Base-by-base conservation (phyloP, 2,329 filamentous ascomycete genomes). In the Davidsoniella eucalypti region DNA sequence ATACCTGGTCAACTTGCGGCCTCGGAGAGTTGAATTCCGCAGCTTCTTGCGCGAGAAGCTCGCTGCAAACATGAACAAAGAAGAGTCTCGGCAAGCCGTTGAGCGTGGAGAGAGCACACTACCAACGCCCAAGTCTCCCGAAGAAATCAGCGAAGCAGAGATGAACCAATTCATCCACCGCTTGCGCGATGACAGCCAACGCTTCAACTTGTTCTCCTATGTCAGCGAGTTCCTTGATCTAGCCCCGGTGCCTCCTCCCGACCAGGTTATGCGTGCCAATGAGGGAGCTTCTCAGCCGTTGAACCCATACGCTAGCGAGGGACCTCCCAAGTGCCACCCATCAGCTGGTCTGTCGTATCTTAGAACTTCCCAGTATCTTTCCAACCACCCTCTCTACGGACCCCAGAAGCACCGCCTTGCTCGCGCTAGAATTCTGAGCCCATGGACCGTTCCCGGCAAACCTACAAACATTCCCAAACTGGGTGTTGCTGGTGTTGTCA, bases 141-240 rank as follows among this genome's bases (percentile, higher is more conserved):
- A 44, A 8, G 61, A 72, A 1, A 66, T 81, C 52, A 68, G 69
- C 0, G 70, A 76, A 8, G 63, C 64, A 7, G 66, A 76, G 55
- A 63, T 80, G 38, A 65, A 64, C 3, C 65, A 71, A 16, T 75
- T 73, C 57, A 59, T 80, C 53, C 71, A 71, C 52, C 61, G 62
- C 41, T 62, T 80, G 49, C 75, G 78, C 33, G 58, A 66, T 51
- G 49, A 54, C 33, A 39, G 49, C 16, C 69, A 79, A 51, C 68
- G 70, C 5, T 59, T 64, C 8, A 62, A 64, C 6, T 64, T 82
- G 2, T 78, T 71, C 60, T 65, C 65, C 5, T 61, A 74, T 40
- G 72, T 82, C 42, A 70, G 75, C 58, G 67, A 69, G 51, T 82
- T 81, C 61, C 65, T 82, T 47, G 78, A 82, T 57, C 69, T 82